These are phyloP conservation scores for Dacryopinax primogenitus DNA, from an alignment of 768 basidiomycete genomes.

Conservation along the genomic window DNA sequence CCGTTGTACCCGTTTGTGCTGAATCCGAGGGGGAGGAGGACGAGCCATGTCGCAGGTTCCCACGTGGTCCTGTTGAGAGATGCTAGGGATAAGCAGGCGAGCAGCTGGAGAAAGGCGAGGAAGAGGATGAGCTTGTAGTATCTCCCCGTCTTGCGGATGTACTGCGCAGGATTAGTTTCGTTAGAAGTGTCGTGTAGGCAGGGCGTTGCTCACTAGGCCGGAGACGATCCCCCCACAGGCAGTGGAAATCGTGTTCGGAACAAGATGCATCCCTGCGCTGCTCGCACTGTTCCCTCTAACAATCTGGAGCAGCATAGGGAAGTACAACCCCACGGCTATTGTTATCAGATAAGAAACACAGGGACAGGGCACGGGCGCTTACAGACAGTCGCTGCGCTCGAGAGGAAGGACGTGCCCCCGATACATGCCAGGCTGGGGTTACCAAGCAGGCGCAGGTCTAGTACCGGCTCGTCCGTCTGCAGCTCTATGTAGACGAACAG, in stretches of 20 bases:
- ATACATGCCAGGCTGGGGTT: not conserved
- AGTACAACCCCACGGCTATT: not conserved
- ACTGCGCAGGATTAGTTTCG: not conserved
- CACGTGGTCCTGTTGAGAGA: not conserved
- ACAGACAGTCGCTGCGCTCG: not conserved
- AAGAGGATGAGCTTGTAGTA: not conserved
- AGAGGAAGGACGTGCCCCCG: not conserved
- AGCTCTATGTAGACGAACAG: not conserved
- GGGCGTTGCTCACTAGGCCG: not conserved
- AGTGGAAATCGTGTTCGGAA: not conserved
- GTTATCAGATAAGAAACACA: too few species aligned
- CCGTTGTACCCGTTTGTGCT: not conserved
- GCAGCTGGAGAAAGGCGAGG: not conserved
- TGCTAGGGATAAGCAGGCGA: not conserved
- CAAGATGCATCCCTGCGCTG: not conserved
- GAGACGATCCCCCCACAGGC: not conserved
- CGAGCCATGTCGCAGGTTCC: not conserved
- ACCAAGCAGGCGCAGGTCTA: not conserved
- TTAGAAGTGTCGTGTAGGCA: not conserved
- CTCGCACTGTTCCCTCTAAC: not conserved
- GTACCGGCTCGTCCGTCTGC: not conserved
- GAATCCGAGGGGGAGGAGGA: not conserved
- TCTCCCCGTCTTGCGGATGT: not conserved
- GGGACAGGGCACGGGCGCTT: too few species aligned
- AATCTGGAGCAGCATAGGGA: not conserved